Percentiles rank a stretch among this genome's conserved stretches.
These are phyloP conservation scores for Microbotryum silenes-acaulis DNA, from an alignment of 1,284 basidiomycete genomes.

Conservation along the genomic window DNA sequence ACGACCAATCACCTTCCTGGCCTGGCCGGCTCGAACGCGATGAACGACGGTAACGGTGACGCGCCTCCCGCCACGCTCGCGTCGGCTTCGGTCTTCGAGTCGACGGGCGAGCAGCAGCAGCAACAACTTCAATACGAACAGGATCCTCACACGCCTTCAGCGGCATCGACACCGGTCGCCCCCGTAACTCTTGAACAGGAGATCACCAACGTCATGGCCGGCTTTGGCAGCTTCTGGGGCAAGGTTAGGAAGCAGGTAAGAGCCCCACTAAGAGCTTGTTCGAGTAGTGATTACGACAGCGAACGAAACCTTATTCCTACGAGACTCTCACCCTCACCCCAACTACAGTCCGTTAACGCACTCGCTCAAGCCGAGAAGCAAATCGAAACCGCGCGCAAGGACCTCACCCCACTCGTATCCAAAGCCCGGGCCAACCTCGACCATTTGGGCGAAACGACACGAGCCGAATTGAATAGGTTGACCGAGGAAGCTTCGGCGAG, in stretches of 20 bases:
- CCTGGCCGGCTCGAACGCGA: too few species aligned
- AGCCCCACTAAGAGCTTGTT: background rate
- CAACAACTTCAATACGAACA: background rate
- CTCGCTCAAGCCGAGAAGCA: slow-evolving; percentile 26
- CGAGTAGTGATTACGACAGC: background rate
- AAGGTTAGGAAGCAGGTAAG: slow-evolving; percentile 33
- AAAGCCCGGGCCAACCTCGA: slow-evolving; percentile 25
- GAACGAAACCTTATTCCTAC: background rate
- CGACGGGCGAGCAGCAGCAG: background rate
- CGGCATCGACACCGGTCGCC: background rate
- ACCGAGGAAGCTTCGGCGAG: slow-evolving; percentile 10
- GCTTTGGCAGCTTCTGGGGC: slow-evolving; percentile 35
- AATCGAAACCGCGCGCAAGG: slow-evolving; percentile 27
- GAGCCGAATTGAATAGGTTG: slow-evolving; percentile 30
- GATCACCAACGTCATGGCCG: slow-evolving; percentile 25
- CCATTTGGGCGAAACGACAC: slow-evolving; percentile 19
- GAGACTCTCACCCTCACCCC: background rate
- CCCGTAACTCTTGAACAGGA: slow-evolving; percentile 27
- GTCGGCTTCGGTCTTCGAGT: background rate
- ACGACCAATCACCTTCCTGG: too few species aligned
- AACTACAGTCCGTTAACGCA: slow-evolving; percentile 5
- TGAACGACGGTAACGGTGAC: too few species aligned
- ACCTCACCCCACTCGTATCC: slow-evolving; percentile 31
- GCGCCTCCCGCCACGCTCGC: background rate
- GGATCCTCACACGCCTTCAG: background rate